These are phyloP conservation scores for Lasiodiplodia sp. DNA, from an alignment of 2,329 filamentous ascomycete genomes.

Conservation along the genomic window DNA sequence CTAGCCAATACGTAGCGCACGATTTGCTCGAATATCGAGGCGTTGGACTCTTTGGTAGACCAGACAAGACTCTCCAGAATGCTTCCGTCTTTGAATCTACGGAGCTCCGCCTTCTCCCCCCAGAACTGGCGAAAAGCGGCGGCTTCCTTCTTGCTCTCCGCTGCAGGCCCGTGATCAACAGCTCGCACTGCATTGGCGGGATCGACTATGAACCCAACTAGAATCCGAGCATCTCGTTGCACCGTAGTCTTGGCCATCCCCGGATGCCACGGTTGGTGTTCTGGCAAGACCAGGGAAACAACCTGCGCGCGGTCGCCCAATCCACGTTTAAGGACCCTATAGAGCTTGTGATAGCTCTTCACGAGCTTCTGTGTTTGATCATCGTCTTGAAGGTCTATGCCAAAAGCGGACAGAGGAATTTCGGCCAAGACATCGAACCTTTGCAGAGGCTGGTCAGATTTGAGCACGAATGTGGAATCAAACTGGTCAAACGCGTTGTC, in stretches of 20 bases:
- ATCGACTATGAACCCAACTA: slow-evolving; percentile 76
- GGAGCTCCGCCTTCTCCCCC: slow-evolving; percentile 90
- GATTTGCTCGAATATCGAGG: slow-evolving; percentile 80
- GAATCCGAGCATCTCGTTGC: slow-evolving; percentile 52
- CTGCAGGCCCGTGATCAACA: slow-evolving; percentile 86
- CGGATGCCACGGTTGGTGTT: slow-evolving; percentile 46
- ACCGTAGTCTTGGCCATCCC: slow-evolving; percentile 38
- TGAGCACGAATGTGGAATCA: slow-evolving; percentile 79
- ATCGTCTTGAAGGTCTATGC: slow-evolving; percentile 36
- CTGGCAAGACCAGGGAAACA: slow-evolving; percentile 55
- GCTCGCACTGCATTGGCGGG: slow-evolving; percentile 74
- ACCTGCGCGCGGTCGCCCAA: slow-evolving; percentile 77
- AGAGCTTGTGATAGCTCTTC: slow-evolving; percentile 63
- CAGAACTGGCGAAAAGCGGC: slow-evolving; percentile 88
- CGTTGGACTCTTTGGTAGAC: slow-evolving; percentile 66
- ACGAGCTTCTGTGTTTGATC: slow-evolving; percentile 40
- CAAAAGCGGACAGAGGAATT: slow-evolving; percentile 46
- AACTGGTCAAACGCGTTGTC: slow-evolving; percentile 81
- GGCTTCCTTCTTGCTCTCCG: slow-evolving; percentile 84
- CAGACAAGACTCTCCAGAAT: slow-evolving; percentile 93
- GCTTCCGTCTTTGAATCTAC: slow-evolving; percentile 93
- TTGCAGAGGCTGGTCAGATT: slow-evolving; percentile 58
- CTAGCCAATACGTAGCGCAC: slow-evolving; percentile 72
- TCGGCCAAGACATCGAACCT: slow-evolving; percentile 63
- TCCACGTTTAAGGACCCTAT: slow-evolving; percentile 72